Evolutionary conservation across 192 early-diverging fungal genomes (phyloP), one percentile per base, ranked within the genome.

Genomic region (Allomyces macrogynus): DNA sequence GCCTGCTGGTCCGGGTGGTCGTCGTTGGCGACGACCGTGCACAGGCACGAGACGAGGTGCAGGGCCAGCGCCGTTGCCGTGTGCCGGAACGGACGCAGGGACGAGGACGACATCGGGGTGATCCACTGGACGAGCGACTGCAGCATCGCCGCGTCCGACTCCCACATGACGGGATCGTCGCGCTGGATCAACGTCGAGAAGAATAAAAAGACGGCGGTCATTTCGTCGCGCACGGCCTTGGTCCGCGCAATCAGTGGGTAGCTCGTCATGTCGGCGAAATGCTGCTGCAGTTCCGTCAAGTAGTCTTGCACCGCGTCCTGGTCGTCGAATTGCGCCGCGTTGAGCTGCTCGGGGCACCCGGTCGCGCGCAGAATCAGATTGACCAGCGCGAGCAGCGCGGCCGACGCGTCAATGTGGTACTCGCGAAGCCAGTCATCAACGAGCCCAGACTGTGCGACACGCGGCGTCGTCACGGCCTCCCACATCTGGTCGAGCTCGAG

Each of bases 41-140:
- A 86, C 44, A 98, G 76, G 8, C 77, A 77, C 3, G 78, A 73
- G 57, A 86, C 75, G 16, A 94, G 66, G 10, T 77, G 73, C 24
- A 96, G 78, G 20, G 86, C 78, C 1, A 81, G 76, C 0, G 84
- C 64, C 3, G 93, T 89, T 3, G 92, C 80, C 9, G 89, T 93
- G 66, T 98, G 93, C 5, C 95, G 78, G 71, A 98, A 90, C 12
- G 92, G 89, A 20, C 92, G 81, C 65, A 87, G 93, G 1, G 83
- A 66, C 2, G 89, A 88, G 32, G 85, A 85, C 32, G 86, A 81
- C 78, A 89, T 82, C 10, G 74, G 71, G 7, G 78, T 75, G 8
- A 86, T 73, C 88, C 88, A 89, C 32, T 69, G 70, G 23, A 83
- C 72, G 10, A 87, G 57, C 26, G 73, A 82, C 62, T 82, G 80